Evolutionary conservation across 139 green algal genomes (phyloP).

Genomic region (Astrephomene gubernaculifera): DNA sequence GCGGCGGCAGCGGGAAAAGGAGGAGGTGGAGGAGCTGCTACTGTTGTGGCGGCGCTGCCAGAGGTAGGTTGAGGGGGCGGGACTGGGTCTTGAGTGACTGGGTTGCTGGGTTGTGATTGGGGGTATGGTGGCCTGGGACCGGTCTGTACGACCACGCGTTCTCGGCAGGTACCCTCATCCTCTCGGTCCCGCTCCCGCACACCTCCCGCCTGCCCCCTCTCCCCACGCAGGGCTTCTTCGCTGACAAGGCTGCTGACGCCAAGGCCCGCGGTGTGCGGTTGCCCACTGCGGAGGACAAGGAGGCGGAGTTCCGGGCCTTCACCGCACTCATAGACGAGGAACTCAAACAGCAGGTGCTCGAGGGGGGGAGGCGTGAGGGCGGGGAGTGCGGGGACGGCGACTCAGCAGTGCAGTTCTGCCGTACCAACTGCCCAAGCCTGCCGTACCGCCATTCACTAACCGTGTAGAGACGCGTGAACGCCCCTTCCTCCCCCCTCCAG

Average conservation of each 20-base stretch:
- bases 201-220: not conserved
- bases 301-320: slow-evolving; percentile 63
- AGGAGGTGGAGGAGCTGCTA: not conserved
- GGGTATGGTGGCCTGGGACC: no score
- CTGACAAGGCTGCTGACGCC: slow-evolving; percentile 68
- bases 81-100: no score
- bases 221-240: slow-evolving; percentile 63
- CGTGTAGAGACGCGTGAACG: no score
- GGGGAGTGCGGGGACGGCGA: not conserved
- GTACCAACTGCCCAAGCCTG: no score
- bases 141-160: no score
- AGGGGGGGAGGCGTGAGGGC: not conserved
- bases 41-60: not conserved
- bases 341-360: slow-evolving; percentile 53
- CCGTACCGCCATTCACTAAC: no score
- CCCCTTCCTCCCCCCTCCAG: no score
- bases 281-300: slow-evolving; percentile 50
- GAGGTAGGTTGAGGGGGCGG: not conserved
- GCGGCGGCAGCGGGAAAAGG: not conserved
- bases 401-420: no score
- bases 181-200: not conserved
- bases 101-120: no score
- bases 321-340: slow-evolving; percentile 60
- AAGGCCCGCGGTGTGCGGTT: slow-evolving; percentile 62
- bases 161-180: not conserved